Percentiles rank a stretch among this genome's conserved stretches.
phyloP scores from a whole-genome alignment of 2,329 filamentous ascomycete species.

The Aspergillus uvarum region DNA sequence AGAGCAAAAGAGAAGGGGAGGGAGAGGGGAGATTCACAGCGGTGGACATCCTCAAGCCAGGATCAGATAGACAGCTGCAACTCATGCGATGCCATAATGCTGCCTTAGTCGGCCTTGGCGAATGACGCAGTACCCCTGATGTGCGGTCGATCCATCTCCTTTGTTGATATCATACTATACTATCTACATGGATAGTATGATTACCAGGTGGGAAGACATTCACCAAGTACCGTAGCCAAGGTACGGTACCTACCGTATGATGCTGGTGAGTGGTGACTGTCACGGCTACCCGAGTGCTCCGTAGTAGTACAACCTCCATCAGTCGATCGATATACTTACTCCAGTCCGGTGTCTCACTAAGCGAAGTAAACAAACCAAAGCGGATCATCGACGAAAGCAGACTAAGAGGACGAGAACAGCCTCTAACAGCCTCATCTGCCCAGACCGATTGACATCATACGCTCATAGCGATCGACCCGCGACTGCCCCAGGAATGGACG shows the following conservation, averaged over 20 bases:
- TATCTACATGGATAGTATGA: neutral
- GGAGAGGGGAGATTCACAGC: too few species aligned
- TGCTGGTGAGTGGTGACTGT: neutral
- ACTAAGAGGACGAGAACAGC: neutral
- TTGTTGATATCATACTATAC: neutral
- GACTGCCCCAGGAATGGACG: neutral
- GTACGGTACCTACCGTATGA: neutral
- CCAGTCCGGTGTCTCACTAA: neutral
- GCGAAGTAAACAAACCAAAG: neutral
- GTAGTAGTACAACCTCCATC: neutral
- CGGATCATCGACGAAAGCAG: neutral
- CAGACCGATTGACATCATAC: neutral
- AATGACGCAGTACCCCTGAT: conserved; percentile 3
- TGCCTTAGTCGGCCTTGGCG: neutral
- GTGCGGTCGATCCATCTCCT: neutral
- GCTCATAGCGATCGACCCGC: neutral
- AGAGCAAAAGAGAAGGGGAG: neutral
- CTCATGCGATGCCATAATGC: neutral
- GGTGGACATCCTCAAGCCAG: neutral
- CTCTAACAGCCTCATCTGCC: too few species aligned
- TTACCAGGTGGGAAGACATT: too few species aligned
- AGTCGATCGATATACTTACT: neutral
- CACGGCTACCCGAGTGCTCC: neutral
- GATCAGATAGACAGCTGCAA: neutral
- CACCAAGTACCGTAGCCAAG: too few species aligned